Evolutionary conservation across 2,329 filamentous ascomycete species (phyloP).

Genomic region (Diaporthe vaccinii): DNA sequence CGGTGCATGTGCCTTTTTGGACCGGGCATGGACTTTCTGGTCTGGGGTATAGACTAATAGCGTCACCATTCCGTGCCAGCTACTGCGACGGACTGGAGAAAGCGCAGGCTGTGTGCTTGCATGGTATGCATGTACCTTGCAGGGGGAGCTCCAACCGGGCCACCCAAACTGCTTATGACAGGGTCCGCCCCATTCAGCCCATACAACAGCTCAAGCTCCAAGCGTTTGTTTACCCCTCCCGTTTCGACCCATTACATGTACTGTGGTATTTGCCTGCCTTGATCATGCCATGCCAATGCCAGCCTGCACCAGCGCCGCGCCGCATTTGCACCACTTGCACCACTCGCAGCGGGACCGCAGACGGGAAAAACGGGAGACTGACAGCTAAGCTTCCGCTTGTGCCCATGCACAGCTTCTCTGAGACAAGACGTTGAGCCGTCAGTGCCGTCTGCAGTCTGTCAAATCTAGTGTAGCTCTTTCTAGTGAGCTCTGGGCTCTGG

Average conservation of each 20-base stretch:
- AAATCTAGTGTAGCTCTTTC: not conserved
- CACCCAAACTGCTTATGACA: slow-evolving; percentile 1
- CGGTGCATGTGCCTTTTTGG: not conserved
- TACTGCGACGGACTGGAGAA: not conserved
- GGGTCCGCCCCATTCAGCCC: slow-evolving; percentile 25
- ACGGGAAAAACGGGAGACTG: not conserved
- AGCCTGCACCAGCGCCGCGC: not conserved
- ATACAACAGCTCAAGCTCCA: slow-evolving; percentile 28
- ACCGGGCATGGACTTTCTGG: not conserved
- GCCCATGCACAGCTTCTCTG: not conserved
- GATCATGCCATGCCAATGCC: not conserved
- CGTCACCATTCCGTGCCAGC: slow-evolving; percentile 35
- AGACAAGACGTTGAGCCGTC: slow-evolving; percentile 18
- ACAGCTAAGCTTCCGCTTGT: slow-evolving; percentile 24
- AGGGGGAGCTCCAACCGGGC: slow-evolving; percentile 25
- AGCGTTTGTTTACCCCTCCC: slow-evolving; percentile 14
- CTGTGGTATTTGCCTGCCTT: not conserved
- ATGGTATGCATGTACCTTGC: slow-evolving; percentile 25
- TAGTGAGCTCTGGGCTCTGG: not conserved
- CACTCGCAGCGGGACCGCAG: not conserved
- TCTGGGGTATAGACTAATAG: slow-evolving; percentile 13
- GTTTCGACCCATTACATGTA: slow-evolving; percentile 17
- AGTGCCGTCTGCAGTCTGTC: not conserved
- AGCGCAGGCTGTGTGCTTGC: slow-evolving; percentile 1
- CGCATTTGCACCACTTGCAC: not conserved